Evolutionary conservation across 2,329 filamentous ascomycete species (phyloP), one percentile per base, ranked within the genome.

Genomic region (Pseudogymnoascus sp.): DNA sequence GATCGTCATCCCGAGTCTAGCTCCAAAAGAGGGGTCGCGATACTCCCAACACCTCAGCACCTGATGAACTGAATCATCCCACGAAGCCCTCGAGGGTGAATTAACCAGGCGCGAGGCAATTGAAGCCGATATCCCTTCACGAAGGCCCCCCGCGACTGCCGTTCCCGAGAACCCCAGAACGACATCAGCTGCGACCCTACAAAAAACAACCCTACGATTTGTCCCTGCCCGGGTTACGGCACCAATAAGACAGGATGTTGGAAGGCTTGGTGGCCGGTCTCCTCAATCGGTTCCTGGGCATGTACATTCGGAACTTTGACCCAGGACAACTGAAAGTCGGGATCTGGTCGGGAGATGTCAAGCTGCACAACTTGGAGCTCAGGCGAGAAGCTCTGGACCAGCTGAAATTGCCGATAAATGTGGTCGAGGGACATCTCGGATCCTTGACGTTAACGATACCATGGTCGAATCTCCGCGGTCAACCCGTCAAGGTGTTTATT

Each of bases 221-320:
- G 50, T 71, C 86, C 86, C 78, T 80, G 86, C 87, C 89, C 74
- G 88, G 88, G 86, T 88, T 73, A 91, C 85, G 89, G 83, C 86
- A 80, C 74, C 74, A 76, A 70, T 71, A 76, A 75, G 76, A 79
- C 82, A 82, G 75, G 72, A 99, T 99, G 95, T 86, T 99, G 79
- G 95, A 99, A 84, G 91, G 93, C 70, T 83, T 99, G 70, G 95
- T 97, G 68, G 92, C 95, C 71, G 96, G 93, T 78, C 83, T 99
- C 81, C 88, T 99, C 71, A 99, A 99, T 81, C 90, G 96, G 81
- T 97, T 99, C 79, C 80, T 99, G 85, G 96, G 95, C 83, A 96
- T 97, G 89, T 99, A 99, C 77, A 93, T 99, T 77, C 93, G 96
- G 83, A 97, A 99, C 78, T 99, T 99, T 75, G 95, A 99, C 77